Percentiles rank a stretch among this genome's conserved stretches.
These are phyloP conservation scores for Boletus tylopilopsis DNA, from an alignment of 768 basidiomycete species.

Conservation along the genomic window DNA sequence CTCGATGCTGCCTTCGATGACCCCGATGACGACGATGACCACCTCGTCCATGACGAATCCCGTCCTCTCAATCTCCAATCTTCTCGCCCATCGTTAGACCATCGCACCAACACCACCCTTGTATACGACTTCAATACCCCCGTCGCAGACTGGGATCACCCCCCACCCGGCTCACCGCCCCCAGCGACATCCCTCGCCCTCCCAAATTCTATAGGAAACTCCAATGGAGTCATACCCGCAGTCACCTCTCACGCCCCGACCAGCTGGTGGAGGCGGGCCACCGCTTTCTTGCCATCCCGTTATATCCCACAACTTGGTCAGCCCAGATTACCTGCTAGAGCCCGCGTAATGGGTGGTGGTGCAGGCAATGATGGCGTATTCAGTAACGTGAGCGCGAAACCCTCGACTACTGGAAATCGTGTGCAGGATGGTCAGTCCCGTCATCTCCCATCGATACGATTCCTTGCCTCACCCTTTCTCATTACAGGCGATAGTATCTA, in stretches of 20 bases:
- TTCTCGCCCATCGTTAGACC: slow-evolving; percentile 16
- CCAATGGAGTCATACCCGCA: slow-evolving; percentile 64
- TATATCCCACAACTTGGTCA: slow-evolving; percentile 44
- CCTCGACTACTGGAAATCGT: slow-evolving; percentile 48
- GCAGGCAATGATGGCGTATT: slow-evolving; percentile 88
- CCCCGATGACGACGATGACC: slow-evolving; percentile 58
- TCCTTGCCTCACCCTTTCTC: background rate
- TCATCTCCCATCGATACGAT: background rate
- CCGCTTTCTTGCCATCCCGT: slow-evolving; percentile 52
- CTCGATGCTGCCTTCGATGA: slow-evolving; percentile 89
- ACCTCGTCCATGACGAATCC: slow-evolving; percentile 34
- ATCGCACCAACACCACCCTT: slow-evolving; percentile 28
- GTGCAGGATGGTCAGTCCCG: slow-evolving; percentile 49
- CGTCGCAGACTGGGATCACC: slow-evolving; percentile 63
- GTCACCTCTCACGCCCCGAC: slow-evolving; percentile 32
- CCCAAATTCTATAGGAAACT: slow-evolving; percentile 70
- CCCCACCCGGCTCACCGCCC: slow-evolving; percentile 83
- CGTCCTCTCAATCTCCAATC: slow-evolving; percentile 49
- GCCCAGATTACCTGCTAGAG: slow-evolving; percentile 34
- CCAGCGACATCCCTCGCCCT: slow-evolving; percentile 57
- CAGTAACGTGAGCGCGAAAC: slow-evolving; percentile 91
- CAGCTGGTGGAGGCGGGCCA: slow-evolving; percentile 53
- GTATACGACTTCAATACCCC: slow-evolving; percentile 78
- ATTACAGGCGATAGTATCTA: slow-evolving; percentile 65
- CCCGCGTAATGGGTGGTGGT: slow-evolving; percentile 54